A percentile compares a stretch with the other conserved stretches of the same genome.
Evolutionary conservation across 306 rosid genomes (phyloP).

Genomic region (Rosa multiflora): DNA sequence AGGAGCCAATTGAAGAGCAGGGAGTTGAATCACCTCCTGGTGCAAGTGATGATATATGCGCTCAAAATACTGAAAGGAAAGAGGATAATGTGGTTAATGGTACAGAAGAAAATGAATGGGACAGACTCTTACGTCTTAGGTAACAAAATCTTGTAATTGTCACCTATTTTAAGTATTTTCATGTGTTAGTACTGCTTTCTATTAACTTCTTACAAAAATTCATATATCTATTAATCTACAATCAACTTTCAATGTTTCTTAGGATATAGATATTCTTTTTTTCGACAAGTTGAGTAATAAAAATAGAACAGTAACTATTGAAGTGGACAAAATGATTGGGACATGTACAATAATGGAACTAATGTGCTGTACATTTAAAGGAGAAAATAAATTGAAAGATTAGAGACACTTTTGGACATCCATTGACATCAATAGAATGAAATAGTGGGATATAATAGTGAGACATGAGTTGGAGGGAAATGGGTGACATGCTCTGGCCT

Average conservation of each 20-base stretch:
- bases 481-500: neutral
- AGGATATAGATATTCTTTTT: neutral
- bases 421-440: neutral
- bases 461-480: neutral
- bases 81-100: slow-evolving; percentile 58
- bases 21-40: slow-evolving; percentile 74
- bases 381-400: slow-evolving; percentile 3
- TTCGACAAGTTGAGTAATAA: neutral
- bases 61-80: slow-evolving; percentile 66
- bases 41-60: slow-evolving; percentile 54
- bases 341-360: neutral
- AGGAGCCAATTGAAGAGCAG: slow-evolving; percentile 84
- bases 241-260: neutral
- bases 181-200: neutral
- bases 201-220: neutral
- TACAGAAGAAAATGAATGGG: slow-evolving; percentile 98
- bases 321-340: neutral
- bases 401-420: neutral
- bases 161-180: slow-evolving; percentile 1
- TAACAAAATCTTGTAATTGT: slow-evolving; percentile 36
- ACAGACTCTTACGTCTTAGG: slow-evolving; percentile 86
- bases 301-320: neutral
- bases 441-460: neutral
- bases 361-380: neutral
- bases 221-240: neutral